Conservation (phyloP, 371 early-diverging fungal species). For the Phascolomyces articulosus region DNA sequence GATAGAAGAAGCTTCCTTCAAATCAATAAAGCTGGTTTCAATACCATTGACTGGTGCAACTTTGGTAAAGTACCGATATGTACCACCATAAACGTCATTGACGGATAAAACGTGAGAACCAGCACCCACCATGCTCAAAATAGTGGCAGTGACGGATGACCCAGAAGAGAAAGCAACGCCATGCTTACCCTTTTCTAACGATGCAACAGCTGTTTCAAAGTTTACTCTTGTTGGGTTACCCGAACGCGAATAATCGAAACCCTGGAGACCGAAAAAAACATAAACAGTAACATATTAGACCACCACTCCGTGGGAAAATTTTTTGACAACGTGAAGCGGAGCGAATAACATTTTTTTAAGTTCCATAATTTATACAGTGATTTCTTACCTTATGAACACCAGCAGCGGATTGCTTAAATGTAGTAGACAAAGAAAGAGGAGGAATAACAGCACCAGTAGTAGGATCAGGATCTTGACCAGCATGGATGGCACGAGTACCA, state of each 20-base stretch:
- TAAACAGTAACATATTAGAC: no score
- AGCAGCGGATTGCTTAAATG: slow-evolving; percentile 90
- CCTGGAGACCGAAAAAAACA: slow-evolving; percentile 39
- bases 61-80: slow-evolving; percentile 96
- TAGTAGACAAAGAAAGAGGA: slow-evolving; percentile 93
- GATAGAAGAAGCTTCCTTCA: slow-evolving; percentile 76
- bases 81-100: slow-evolving; percentile 98
- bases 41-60: slow-evolving; percentile 77
- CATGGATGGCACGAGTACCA: slow-evolving; percentile 92
- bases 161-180: slow-evolving; percentile 96
- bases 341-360: not conserved
- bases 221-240: slow-evolving; percentile 92
- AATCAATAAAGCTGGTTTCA: slow-evolving; percentile 89
- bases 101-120: slow-evolving; percentile 91
- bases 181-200: slow-evolving; percentile 87
- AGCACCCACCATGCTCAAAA: slow-evolving; percentile 70
- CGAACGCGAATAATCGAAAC: slow-evolving; percentile 95
- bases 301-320: slow-evolving; percentile 17
- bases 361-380: not conserved
- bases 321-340: not conserved
- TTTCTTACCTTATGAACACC: slow-evolving; percentile 83
- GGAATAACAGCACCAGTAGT: slow-evolving; percentile 94
- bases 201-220: slow-evolving; percentile 92
- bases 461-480: slow-evolving; percentile 87
- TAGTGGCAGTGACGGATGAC: slow-evolving; percentile 90